Conservation (phyloP, 208 protist genomes). For the Acanthamoeba quina region DNA sequence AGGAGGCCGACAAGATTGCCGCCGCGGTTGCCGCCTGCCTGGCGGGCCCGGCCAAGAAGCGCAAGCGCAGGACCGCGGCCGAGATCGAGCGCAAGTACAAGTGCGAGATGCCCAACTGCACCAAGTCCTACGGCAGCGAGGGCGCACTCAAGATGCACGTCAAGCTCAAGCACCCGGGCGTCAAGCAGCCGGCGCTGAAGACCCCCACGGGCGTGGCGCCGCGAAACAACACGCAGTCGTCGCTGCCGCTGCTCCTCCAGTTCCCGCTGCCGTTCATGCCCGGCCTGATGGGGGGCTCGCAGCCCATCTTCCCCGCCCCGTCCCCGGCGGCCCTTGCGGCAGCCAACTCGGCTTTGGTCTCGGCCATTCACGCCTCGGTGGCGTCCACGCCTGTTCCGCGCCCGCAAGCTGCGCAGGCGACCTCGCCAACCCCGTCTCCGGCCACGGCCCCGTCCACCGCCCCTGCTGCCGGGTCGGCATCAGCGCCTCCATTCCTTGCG, state of each 20-base stretch:
- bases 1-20: not conserved
- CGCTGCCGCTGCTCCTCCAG: conserved; percentile 60
- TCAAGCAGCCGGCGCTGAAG: conserved; percentile 62
- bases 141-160: conserved; percentile 83
- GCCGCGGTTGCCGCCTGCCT: not conserved
- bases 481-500: too few relatives aligned
- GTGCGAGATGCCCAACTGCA: conserved; percentile 76
- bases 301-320: conserved; percentile 32
- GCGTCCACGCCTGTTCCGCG: not conserved
- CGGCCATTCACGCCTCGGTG: not conserved
- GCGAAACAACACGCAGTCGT: not conserved
- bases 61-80: conserved; percentile 75
- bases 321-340: not conserved
- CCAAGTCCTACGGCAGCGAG: conserved; percentile 82
- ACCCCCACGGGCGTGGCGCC: not conserved
- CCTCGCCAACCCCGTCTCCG: not conserved
- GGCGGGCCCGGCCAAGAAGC: conserved; percentile 9
- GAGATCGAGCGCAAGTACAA: conserved; percentile 80
- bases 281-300: not conserved
- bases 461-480: too few relatives aligned
- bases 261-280: conserved; percentile 24
- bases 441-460: too few relatives aligned
- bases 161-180: conserved; percentile 84
- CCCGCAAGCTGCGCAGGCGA: not conserved
- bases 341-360: not conserved